Evolutionary conservation across 2,329 filamentous ascomycete species (phyloP), one percentile per base, ranked within the genome.

Genomic region (Ilyonectria destructans): DNA sequence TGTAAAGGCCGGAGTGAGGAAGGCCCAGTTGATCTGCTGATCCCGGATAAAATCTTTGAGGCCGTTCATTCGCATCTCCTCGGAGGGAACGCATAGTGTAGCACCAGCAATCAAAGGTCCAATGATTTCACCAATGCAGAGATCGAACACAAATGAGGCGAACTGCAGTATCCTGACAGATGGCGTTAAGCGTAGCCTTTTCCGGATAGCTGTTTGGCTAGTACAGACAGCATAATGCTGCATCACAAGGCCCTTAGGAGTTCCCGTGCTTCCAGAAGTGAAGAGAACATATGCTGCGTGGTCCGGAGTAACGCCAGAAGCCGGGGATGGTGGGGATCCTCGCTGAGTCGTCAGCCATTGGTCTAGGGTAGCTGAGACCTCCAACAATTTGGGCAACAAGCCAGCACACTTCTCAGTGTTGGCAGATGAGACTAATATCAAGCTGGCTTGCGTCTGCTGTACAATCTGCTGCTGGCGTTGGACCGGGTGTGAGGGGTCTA

Each of bases 181-280:
- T 2, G 54, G 15, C 13, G 6, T 31, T 0, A 73, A 31, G 3
- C 68, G 37, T 57, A 73, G 74, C 1, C 66, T 46, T 23, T 65
- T 31, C 35, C 51, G 70, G n/a, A 67, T 73, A 17, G 58, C 69
- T 6, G 17, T 71, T 1, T 62, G 51, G 9, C 67, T 68, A 0
- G 68, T 58, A 0, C 65, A 15, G 9, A 77, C 70, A 0, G 73
- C 67, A 0, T 56, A 46, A 19, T 76, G 74, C 2, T 72, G 68
- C 26, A 76, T 71, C 1, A 76, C 59, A 13, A 76, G 63, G 1
- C 74, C 74, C 17, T 76, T 76, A 0, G 74, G 70, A 7, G 52
- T 74, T 35, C 74, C 74, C 1, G 74, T 76, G 8, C 74, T 76
- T 5, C 74, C 74, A 0, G 73, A 76, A 6, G 74, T 76, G 21